Percentiles rank a stretch among this genome's conserved stretches.
phyloP scores from a whole-genome alignment of 345 rosid species.

The Eutrema heterophyllum region DNA sequence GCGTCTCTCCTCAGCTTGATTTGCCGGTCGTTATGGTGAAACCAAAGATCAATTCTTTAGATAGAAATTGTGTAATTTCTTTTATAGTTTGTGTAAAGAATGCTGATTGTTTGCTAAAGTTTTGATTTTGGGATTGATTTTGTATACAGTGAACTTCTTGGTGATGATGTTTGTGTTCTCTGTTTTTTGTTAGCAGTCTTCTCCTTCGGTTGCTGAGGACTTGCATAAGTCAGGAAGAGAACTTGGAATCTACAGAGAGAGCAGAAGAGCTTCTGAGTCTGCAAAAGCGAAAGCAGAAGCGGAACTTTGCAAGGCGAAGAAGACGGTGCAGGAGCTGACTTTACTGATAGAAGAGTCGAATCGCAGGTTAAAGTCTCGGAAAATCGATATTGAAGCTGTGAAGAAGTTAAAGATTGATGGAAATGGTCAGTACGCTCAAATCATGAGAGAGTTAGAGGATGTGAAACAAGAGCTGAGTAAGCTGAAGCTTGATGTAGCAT shows the following conservation, averaged over 20 bases:
- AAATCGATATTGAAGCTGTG: slow-evolving; percentile 27
- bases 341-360: slow-evolving; percentile 43
- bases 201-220: slow-evolving; percentile 51
- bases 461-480: slow-evolving; percentile 65
- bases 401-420: slow-evolving; percentile 22
- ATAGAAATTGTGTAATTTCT: background rate
- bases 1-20: slow-evolving; percentile 38
- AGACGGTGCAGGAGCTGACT: slow-evolving; percentile 44
- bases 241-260: slow-evolving; percentile 43
- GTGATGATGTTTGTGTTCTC: background rate
- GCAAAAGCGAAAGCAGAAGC: slow-evolving; percentile 46
- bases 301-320: slow-evolving; percentile 44
- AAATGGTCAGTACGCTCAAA: slow-evolving; percentile 29
- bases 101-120: background rate
- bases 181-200: slow-evolving; percentile 29
- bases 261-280: slow-evolving; percentile 45
- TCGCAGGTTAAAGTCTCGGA: slow-evolving; percentile 24
- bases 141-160: background rate
- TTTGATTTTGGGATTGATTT: background rate
- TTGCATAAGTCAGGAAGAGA: slow-evolving; percentile 54
- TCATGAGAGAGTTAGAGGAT: slow-evolving; percentile 48
- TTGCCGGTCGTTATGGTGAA: slow-evolving; percentile 44
- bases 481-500: slow-evolving; percentile 70
- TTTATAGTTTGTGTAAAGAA: background rate
- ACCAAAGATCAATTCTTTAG: background rate